Conservation (phyloP, 192 early-diverging fungal genomes). For the Mortierella alpina region DNA sequence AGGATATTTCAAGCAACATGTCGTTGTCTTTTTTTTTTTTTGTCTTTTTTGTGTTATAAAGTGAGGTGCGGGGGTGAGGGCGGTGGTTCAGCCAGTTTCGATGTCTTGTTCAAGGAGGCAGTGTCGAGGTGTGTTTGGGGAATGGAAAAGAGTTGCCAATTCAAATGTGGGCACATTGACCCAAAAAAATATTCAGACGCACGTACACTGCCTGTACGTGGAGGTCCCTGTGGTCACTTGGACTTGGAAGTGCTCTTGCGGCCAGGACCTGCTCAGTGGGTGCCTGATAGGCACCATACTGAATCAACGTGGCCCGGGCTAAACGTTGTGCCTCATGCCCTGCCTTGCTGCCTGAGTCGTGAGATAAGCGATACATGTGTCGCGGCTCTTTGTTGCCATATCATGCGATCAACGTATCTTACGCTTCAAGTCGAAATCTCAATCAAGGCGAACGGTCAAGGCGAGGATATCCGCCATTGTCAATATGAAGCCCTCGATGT, state of each 20-base stretch:
- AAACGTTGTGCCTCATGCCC: too few relatives aligned
- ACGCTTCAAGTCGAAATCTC: neutral
- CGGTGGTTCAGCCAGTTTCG: constrained; percentile 11
- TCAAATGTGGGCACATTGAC: neutral
- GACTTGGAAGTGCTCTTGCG: too few relatives aligned
- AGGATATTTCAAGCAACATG: constrained; percentile 46
- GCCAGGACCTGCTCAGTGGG: too few relatives aligned
- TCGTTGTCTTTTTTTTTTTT: constrained; percentile 14
- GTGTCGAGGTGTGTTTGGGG: neutral
- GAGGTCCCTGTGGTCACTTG: too few relatives aligned
- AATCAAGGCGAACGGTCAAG: neutral
- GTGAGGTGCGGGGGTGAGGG: neutral
- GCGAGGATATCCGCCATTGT: constrained; percentile 16
- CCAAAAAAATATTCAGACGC: too few relatives aligned
- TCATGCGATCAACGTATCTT: neutral
- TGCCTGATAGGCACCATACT: too few relatives aligned
- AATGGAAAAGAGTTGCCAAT: neutral
- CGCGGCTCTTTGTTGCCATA: too few relatives aligned
- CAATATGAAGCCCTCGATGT: constrained; percentile 28
- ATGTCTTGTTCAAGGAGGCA: neutral
- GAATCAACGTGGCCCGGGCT: too few relatives aligned
- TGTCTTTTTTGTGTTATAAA: neutral
- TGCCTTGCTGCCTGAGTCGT: too few relatives aligned
- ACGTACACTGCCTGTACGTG: too few relatives aligned
- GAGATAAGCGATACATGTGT: too few relatives aligned